Percentiles rank a stretch among this genome's conserved stretches.
phyloP scores from a whole-genome alignment of 2,329 filamentous ascomycete genomes.

The Xylariomycetidae sp. region DNA sequence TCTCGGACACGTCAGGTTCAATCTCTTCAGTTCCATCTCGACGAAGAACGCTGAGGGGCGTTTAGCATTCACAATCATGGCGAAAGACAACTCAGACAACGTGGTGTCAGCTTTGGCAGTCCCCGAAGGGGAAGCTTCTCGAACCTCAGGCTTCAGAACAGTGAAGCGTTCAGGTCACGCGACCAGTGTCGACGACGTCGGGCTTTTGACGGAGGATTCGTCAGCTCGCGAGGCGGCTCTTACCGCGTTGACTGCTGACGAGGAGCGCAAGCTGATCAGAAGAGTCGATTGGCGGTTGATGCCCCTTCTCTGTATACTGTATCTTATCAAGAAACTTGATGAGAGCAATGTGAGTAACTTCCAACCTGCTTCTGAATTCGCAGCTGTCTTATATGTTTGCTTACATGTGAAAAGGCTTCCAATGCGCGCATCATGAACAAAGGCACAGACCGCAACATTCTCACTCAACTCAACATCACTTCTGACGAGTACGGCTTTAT shows the following conservation, averaged over 20 bases:
- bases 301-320: constrained; percentile 31
- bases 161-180: not conserved
- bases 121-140: not conserved
- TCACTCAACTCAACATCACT: constrained; percentile 34
- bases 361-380: too few relatives aligned
- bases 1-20: too few relatives aligned
- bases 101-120: not conserved
- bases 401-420: constrained; percentile 21
- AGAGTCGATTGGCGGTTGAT: constrained; percentile 39
- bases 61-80: too few relatives aligned
- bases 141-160: not conserved
- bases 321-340: constrained; percentile 38
- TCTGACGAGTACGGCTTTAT: constrained; percentile 36
- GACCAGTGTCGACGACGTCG: not conserved
- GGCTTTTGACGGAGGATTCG: not conserved
- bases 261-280: constrained; percentile 40
- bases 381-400: not conserved
- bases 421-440: constrained; percentile 40
- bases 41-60: too few relatives aligned
- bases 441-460: constrained; percentile 35
- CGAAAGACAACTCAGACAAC: not conserved
- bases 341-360: constrained; percentile 26
- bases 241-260: constrained; percentile 29
- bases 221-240: constrained; percentile 8
- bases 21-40: too few relatives aligned